A percentile compares a stretch with the other conserved stretches of the same genome.
phyloP scores from a whole-genome alignment of 768 basidiomycete genomes.

The Russula foetens region DNA sequence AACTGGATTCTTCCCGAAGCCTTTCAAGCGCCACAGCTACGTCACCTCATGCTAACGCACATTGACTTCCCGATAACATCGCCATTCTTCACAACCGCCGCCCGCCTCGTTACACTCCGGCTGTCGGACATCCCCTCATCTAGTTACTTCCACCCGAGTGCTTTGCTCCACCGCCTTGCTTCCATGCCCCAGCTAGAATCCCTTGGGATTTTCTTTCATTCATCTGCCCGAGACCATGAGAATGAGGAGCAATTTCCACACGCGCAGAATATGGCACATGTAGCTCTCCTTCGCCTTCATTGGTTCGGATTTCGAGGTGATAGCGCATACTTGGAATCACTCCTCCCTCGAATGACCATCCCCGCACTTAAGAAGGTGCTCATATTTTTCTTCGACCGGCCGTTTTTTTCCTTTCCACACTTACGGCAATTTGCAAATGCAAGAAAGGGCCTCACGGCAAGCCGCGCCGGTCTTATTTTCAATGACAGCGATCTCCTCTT shows the following conservation, averaged over 20 bases:
- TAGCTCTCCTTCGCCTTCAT: not conserved
- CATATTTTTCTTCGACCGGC: not conserved
- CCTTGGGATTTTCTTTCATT: not conserved
- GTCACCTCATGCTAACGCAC: too few species aligned
- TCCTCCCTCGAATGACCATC: not conserved
- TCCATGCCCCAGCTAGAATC: not conserved
- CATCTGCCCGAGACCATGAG: not conserved
- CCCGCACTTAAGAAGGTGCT: not conserved
- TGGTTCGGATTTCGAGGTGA: not conserved
- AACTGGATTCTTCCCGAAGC: not conserved
- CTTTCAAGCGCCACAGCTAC: not conserved
- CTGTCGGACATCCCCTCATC: not conserved
- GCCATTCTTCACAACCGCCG: too few species aligned
- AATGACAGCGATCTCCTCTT: accelerated
- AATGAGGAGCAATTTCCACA: not conserved
- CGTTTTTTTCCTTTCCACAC: not conserved
- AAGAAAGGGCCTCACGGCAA: not conserved
- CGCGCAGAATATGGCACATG: not conserved
- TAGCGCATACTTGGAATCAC: not conserved
- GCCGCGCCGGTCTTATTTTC: not conserved
- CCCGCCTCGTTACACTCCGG: not conserved
- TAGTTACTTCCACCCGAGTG: not conserved
- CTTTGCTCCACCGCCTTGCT: not conserved
- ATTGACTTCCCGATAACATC: too few species aligned
- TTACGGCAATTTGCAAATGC: not conserved